These are phyloP conservation scores for Mortierella sp. DNA, from an alignment of 371 early-diverging fungal species.

Conservation along the genomic window DNA sequence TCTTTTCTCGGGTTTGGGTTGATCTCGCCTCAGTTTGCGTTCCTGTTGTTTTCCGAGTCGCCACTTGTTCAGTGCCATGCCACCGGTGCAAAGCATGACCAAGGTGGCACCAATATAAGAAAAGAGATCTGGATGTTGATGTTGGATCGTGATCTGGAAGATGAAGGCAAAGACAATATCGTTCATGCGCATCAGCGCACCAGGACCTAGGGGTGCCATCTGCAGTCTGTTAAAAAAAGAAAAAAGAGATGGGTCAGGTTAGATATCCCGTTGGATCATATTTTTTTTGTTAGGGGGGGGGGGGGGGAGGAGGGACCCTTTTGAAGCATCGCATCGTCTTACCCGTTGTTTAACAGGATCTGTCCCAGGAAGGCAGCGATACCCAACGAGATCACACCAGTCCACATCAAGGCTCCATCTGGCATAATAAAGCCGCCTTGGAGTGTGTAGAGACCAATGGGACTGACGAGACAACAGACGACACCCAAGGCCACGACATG, in stretches of 20 bases:
- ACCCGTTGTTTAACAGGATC: slow-evolving; percentile 69
- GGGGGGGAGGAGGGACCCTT: too few relatives aligned
- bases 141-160: slow-evolving; percentile 74
- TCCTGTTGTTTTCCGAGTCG: slow-evolving; percentile 39
- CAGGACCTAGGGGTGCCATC: slow-evolving; percentile 80
- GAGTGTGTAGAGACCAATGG: slow-evolving; percentile 54
- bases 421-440: slow-evolving; percentile 50
- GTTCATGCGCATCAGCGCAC: slow-evolving; percentile 81
- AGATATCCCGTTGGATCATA: too few relatives aligned
- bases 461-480: slow-evolving; percentile 61
- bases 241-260: not conserved
- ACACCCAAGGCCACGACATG: slow-evolving; percentile 82
- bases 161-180: slow-evolving; percentile 86
- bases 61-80: slow-evolving; percentile 75
- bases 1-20: too few relatives aligned
- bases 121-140: slow-evolving; percentile 68
- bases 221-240: slow-evolving; percentile 67
- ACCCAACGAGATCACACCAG: slow-evolving; percentile 57
- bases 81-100: slow-evolving; percentile 75
- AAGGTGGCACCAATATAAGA: slow-evolving; percentile 71
- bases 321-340: slow-evolving; percentile 6
- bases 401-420: slow-evolving; percentile 42
- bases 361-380: slow-evolving; percentile 79
- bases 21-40: too few relatives aligned
- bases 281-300: too few relatives aligned